Percentiles rank a stretch among this genome's conserved stretches.
Evolutionary conservation across 352 stramenopile genomes (phyloP).

Genomic region (Plasmopara muralis): DNA sequence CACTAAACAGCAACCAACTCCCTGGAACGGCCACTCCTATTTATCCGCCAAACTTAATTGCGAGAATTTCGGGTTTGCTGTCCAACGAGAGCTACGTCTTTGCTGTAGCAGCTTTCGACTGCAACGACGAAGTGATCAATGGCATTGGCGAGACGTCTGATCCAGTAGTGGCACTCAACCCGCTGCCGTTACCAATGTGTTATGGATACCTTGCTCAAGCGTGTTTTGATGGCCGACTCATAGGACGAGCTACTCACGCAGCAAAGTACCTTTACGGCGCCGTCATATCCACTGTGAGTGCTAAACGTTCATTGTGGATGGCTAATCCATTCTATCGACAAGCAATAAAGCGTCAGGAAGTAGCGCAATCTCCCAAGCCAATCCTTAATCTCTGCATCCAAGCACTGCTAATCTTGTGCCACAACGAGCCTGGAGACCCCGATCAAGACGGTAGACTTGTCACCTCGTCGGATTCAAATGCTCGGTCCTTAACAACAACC

Average conservation of each 20-base stretch:
- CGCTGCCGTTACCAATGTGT: constrained; percentile 50
- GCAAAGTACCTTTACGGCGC: constrained; percentile 43
- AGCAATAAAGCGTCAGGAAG: constrained; percentile 33
- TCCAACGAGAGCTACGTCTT: constrained; percentile 83
- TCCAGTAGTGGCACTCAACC: constrained; percentile 59
- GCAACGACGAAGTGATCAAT: constrained; percentile 49
- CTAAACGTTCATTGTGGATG: constrained; percentile 35
- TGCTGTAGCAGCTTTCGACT: constrained; percentile 70
- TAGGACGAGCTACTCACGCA: constrained; percentile 25
- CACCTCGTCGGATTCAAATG: constrained; percentile 21
- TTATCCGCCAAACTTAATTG: constrained; percentile 14
- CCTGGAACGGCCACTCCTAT: constrained; percentile 55
- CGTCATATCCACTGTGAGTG: constrained; percentile 28
- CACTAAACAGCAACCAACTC: constrained; percentile 60
- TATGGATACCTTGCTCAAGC: constrained; percentile 67
- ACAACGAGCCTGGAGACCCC: constrained; percentile 37
- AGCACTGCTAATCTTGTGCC: constrained; percentile 48
- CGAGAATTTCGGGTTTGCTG: constrained; percentile 44
- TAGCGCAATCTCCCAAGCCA: constrained; percentile 45
- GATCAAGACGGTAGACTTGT: constrained; percentile 37
- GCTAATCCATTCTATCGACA: constrained; percentile 59
- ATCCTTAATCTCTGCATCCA: constrained; percentile 46
- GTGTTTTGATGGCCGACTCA: constrained; percentile 32
- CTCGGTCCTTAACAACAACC: constrained; percentile 17
- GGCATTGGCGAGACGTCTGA: constrained; percentile 57